Base-by-base conservation (phyloP, 2,329 filamentous ascomycete species). In the Fusarium coicis region DNA sequence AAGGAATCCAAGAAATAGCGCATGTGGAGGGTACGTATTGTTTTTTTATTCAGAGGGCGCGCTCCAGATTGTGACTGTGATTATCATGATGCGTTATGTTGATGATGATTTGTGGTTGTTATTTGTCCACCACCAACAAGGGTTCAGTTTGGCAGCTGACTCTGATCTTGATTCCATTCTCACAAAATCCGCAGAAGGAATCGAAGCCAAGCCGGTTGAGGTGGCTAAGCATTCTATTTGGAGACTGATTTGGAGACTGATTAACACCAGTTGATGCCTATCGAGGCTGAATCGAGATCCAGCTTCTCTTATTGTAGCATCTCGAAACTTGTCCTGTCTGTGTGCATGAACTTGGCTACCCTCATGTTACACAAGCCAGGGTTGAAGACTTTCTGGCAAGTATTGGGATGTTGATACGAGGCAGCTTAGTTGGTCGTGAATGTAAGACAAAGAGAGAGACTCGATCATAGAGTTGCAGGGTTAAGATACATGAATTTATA, bases 1-100 rank as follows among this genome's bases (percentile, higher is more conserved):
- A 52, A 54, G 37, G 46, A 57, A 64, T 43, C 42, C 53, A 50
- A 55, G 64, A 75, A 70, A 76, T 74, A 58, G 63, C 73, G 73
- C 74, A 74, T 76, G 73, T 49, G 42, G 30, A 30, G 40, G 60
- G 46, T 72, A 67, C 54, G 36, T 59, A 59, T 56, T 49, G 23
- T 37, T 49, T 49, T 57, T n/a, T 71, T 50, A 37, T 54, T 63
- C 53, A 55, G 66, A 50, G 64, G 53, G 61, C 40, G 42, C 50
- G 37, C 53, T 61, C 37, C 49, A 55, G 62, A 50, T 53, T 42
- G 44, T 52, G 66, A 61, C 39, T 32, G 36, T 66, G 68, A 43
- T 44, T 40, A 56, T 46, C 28, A 61, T 52, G 52, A 66, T 66
- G 36, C 42, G 26, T 62, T 55, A n/a, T 26, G 42, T 59, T 46